Conservation (phyloP, 129 eudicot species). For the Oenanthe sinensis region DNA sequence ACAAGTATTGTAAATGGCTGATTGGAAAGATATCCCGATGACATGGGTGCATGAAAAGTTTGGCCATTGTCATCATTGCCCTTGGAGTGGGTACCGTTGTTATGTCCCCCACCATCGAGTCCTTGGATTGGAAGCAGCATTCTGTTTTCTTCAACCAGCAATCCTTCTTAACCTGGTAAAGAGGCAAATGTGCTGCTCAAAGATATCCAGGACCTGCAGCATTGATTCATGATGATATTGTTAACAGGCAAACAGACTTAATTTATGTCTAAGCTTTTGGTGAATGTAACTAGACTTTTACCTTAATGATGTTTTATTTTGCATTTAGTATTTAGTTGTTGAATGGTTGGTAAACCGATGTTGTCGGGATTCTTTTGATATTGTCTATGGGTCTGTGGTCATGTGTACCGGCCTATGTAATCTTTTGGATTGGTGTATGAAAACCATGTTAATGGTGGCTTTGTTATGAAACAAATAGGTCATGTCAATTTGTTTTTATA, state of each 20-base stretch:
- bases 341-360: too few species aligned
- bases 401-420: too few species aligned
- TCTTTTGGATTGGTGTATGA: too few species aligned
- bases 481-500: too few species aligned
- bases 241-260: background rate
- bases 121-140: conserved; percentile 54
- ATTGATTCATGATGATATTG: background rate
- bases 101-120: conserved; percentile 38
- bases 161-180: conserved; percentile 17
- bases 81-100: conserved; percentile 50
- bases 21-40: conserved; percentile 66
- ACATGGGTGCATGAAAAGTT: conserved; percentile 54
- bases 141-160: conserved; percentile 37
- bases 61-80: conserved; percentile 32
- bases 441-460: too few species aligned
- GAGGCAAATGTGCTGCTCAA: conserved; percentile 1
- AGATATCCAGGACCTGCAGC: background rate
- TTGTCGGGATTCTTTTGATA: too few species aligned
- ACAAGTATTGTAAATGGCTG: conserved; percentile 62
- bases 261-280: too few species aligned
- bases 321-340: too few species aligned
- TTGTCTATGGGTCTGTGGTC: too few species aligned
- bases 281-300: too few species aligned
- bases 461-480: too few species aligned
- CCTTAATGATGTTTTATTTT: too few species aligned